Base-by-base conservation (phyloP, 768 basidiomycete species). In the Tulasnella sp. region DNA sequence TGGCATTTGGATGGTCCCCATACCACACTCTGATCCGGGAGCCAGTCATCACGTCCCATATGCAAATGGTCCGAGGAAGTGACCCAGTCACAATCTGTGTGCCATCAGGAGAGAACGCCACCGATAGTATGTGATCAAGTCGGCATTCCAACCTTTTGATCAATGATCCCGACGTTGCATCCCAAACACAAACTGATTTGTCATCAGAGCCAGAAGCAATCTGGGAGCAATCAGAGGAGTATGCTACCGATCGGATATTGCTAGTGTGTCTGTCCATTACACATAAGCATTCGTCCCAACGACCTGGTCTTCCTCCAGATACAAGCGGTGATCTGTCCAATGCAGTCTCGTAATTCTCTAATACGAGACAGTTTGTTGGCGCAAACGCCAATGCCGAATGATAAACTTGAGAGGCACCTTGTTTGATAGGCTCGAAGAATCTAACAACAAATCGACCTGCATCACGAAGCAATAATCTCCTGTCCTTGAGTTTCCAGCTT, bases 91-190 rank as follows among this genome's bases (percentile, higher is more conserved):
- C 54, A 33, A 55, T 12, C 27, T 16, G 15, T 27, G 19, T 16
- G 5, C 54, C 54, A 25, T 55, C 50, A 10, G 39, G 41, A 28
- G 40, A 55, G 35, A 55, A 55, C 4, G 45, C 52, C 4, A 50
- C 35, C 13, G 5, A 32, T 13, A 55, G 49, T 8, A n/a, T 16
- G 29, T 7, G 5, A n/a, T n/a, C 13, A 32, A 51, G 54, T 10
- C 54, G 49, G 3, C 19, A 1, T 2, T 43, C 49, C 22, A 40
- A 27, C 27, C 22, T n/a, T 22, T 2, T 20, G 8, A 19, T 9
- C 4, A 13, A 3, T 12, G 4, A 2, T 4, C 49, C 49, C 4
- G 45, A 22, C 31, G 27, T 2, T 3, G 27, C 44, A 35, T 45
- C 28, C 54, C 54, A 55, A n/a, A 54, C 5, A 7, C 54, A 34